Evolutionary conservation across 2,329 filamentous ascomycete species (phyloP), one percentile per base, ranked within the genome.

Genomic region (Botrytis medusae): DNA sequence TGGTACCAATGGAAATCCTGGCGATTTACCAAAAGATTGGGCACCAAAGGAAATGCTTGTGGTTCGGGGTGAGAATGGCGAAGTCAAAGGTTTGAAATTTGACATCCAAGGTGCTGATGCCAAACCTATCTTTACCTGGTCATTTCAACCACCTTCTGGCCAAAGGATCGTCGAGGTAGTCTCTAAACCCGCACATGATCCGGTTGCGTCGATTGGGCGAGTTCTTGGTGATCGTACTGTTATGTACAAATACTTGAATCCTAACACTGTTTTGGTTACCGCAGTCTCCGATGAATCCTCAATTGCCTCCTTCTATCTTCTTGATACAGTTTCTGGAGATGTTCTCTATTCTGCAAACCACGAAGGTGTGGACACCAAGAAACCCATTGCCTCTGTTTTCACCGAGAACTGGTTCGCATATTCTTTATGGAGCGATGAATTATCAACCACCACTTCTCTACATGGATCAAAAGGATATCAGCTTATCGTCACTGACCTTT

Each of bases 351-450:
- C 93, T 1, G 87, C 89, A 63, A 88, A 86, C 0, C 91, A 97
- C 80, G 83, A 87, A 9, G 92, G 91, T 6, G 90, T 97, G 48
- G 95, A 98, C 80, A 86, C 88, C 1, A 85, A 83, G 65, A 91
- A 94, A 80, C 87, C 91, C 0, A 92, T 97, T 74, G 86, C 92
- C 34, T 94, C 94, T 60, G 88, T 90, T 40, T 86, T 98, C 70
- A 92, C 94, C 0, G 96, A 99, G 85, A 98, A 99, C 83, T 98
- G 95, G 94, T 95, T 97, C 80, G 88, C 91, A 10, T 98, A 97
- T 84, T 92, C 93, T 12, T 93, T 95, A 82, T 92, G 88, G 78
- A 88, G 87, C 51, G 83, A 81, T 70, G 91, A 91, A 80, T 83
- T 84, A 5, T 91, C 90, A 80, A 83, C 84, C 4, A 85, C 91